phyloP scores from a whole-genome alignment of 225 moss, liverwort and hornwort genomes.

The Pseudoscleropodium purum region DNA sequence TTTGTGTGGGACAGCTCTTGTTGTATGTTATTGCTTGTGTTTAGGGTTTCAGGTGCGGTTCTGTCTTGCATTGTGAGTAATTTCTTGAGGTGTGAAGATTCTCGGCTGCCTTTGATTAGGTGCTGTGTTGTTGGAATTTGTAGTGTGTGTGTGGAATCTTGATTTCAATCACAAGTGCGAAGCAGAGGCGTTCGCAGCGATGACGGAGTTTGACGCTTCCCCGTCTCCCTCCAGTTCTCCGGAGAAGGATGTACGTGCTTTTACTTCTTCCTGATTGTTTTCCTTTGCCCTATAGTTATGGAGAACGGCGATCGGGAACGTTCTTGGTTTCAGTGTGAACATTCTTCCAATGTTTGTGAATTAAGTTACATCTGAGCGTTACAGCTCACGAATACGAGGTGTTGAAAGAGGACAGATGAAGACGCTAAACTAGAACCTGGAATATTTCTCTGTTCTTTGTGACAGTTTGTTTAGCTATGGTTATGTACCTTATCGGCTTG shows the following conservation, averaged over 20 bases:
- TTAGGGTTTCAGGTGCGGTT: not conserved
- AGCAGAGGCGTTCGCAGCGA: not conserved
- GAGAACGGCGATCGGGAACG: not conserved
- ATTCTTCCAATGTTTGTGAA: not conserved
- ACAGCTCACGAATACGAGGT: not conserved
- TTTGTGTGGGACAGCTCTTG: not conserved
- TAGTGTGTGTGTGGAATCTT: not conserved
- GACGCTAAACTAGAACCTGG: no score
- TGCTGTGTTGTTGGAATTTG: not conserved
- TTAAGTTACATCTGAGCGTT: not conserved
- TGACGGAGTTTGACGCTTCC: slow-evolving; percentile 11
- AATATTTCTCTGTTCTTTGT: not conserved
- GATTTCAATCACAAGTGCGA: not conserved
- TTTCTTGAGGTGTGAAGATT: not conserved
- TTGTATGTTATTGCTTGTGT: not conserved
- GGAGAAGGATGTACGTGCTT: slow-evolving; percentile 4
- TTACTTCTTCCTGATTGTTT: not conserved
- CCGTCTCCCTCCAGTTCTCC: not conserved
- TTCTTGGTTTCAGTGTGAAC: not conserved
- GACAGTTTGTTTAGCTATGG: not conserved
- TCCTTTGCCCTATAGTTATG: not conserved
- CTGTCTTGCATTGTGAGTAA: not conserved
- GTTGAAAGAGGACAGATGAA: not conserved
- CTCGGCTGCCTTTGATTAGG: not conserved
- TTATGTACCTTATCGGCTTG: not conserved